These are phyloP conservation scores for Ceratobasidium sp. DNA, from an alignment of 1,284 basidiomycete genomes.

Conservation along the genomic window DNA sequence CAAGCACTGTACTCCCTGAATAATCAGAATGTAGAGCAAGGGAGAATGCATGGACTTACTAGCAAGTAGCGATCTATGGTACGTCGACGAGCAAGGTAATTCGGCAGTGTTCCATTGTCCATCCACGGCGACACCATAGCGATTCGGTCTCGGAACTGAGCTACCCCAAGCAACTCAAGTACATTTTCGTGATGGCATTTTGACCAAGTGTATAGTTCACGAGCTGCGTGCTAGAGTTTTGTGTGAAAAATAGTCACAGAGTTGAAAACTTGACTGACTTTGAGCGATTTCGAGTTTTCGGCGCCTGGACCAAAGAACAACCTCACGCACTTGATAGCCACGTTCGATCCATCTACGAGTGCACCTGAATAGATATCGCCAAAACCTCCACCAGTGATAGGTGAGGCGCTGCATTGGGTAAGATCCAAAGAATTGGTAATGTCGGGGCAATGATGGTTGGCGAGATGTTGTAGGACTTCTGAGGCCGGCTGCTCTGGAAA, in stretches of 20 bases:
- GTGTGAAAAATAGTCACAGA: background rate
- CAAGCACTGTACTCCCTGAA: background rate
- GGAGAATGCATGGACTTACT: background rate
- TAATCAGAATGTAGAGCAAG: background rate
- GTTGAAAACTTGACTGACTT: background rate
- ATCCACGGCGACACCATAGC: background rate
- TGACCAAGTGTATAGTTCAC: background rate
- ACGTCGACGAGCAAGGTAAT: background rate
- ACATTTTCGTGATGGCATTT: background rate
- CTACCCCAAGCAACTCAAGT: background rate
- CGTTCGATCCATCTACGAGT: background rate
- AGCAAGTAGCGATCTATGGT: background rate
- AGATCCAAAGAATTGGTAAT: background rate
- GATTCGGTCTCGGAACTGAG: background rate
- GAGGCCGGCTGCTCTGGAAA: too few relatives aligned
- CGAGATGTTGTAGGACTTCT: too few relatives aligned
- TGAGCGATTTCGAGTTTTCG: background rate
- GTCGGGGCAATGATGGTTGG: background rate
- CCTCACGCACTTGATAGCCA: slow-evolving; percentile 18
- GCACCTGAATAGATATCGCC: slow-evolving; percentile 3
- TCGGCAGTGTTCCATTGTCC: background rate
- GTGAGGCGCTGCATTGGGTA: background rate
- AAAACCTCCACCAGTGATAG: slow-evolving; percentile 3
- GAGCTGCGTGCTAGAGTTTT: background rate
- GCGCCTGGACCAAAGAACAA: background rate